These are phyloP conservation scores for Leccinum disarticulatum DNA, from an alignment of 768 basidiomycete genomes.

Conservation along the genomic window DNA sequence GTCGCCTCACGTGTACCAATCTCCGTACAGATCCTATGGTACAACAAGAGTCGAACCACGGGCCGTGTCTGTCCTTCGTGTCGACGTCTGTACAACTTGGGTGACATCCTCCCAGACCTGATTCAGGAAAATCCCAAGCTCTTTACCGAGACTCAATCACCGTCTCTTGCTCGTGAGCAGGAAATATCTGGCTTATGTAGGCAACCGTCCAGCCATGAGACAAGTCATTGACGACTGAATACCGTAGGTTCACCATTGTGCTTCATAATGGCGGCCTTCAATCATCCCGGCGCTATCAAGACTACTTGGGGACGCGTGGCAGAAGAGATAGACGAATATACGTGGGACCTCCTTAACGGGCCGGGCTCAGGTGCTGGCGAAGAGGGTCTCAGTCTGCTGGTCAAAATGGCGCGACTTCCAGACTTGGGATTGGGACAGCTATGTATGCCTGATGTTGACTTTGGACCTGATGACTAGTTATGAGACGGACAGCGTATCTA, in stretches of 20 bases:
- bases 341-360: conserved; percentile 61
- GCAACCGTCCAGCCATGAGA: conserved; percentile 24
- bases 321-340: conserved; percentile 64
- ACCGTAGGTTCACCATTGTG: conserved; percentile 71
- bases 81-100: conserved; percentile 66
- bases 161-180: conserved; percentile 57
- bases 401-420: conserved; percentile 73
- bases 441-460: conserved; percentile 32
- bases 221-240: conserved; percentile 2
- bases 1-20: neutral
- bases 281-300: conserved; percentile 61
- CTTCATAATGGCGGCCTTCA: conserved; percentile 70
- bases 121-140: conserved; percentile 25
- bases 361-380: conserved; percentile 36
- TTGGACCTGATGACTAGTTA: conserved; percentile 22
- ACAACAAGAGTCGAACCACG: conserved; percentile 74
- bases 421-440: conserved; percentile 74
- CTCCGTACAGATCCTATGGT: conserved; percentile 66
- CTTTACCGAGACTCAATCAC: conserved; percentile 28
- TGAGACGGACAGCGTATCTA: conserved; percentile 10
- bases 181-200: conserved; percentile 75
- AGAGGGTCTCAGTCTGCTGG: conserved; percentile 56
- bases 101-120: conserved; percentile 60
- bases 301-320: conserved; percentile 67
- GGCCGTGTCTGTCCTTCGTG: conserved; percentile 80